Evolutionary conservation across 2,329 filamentous ascomycete genomes (phyloP).

Genomic region (Fusarium marasasianum): DNA sequence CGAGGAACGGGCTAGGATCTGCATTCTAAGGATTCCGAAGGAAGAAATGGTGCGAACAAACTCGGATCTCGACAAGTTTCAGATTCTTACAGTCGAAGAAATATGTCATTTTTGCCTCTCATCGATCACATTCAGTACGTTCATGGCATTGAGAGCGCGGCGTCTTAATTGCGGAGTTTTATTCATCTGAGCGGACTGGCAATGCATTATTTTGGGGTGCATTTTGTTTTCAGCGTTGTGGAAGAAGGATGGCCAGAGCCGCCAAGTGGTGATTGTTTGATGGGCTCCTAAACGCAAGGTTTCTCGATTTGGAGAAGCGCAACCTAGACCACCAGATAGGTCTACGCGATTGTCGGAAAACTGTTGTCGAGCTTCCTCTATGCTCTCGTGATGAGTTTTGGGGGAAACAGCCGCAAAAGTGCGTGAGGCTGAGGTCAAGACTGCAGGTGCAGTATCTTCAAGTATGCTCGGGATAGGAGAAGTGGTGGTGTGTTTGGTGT

Average conservation of each 20-base stretch:
- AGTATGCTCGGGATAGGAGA: neutral
- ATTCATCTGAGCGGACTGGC: constrained; percentile 34
- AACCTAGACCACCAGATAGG: neutral
- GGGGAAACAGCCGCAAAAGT: neutral
- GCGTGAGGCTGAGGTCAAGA: neutral
- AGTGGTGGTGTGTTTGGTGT: neutral
- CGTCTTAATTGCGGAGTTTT: constrained; percentile 45
- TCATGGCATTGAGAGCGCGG: constrained; percentile 48
- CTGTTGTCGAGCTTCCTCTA: neutral
- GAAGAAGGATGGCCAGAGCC: constrained; percentile 5
- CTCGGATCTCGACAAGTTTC: constrained; percentile 8
- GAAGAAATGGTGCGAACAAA: constrained; percentile 16
- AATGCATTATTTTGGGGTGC: constrained; percentile 40
- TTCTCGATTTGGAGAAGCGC: constrained; percentile 12
- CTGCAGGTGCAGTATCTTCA: neutral
- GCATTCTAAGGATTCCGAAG: constrained; percentile 69
- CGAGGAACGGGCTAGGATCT: constrained; percentile 91
- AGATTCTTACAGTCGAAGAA: constrained; percentile 21
- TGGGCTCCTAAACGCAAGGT: neutral
- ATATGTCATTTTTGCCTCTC: constrained; percentile 35
- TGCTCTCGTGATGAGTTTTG: neutral
- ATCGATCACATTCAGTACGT: constrained; percentile 40
- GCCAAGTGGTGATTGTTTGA: neutral
- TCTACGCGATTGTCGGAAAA: neutral
- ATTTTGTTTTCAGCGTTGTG: constrained; percentile 37